Base-by-base conservation (phyloP, 441 rosid species). In the Breynia disticha region DNA sequence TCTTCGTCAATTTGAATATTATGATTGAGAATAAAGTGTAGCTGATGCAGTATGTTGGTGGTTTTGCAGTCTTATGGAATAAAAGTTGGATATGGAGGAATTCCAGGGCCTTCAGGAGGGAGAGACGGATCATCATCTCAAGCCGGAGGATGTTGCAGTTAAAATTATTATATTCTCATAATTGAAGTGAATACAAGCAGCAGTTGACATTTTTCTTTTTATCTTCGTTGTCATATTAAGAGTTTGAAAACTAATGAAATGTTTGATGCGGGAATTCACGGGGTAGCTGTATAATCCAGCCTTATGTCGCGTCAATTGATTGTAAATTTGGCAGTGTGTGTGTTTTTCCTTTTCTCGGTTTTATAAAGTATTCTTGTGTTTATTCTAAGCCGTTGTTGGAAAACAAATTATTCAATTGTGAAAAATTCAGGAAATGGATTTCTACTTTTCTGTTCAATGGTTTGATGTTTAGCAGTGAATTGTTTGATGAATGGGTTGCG, bases 61-160 rank as follows among this genome's bases (percentile, higher is more conserved):
- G 11, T 50, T 12, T 14, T 18, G 71, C 79, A 83, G 95, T 84
- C 98, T 5, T 86, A 82, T 56, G 98, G 98, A 69, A 93, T 93
- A 54, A 93, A 93, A 74, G 91, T 93, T 39, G 98, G 98, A 61
- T 93, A 86, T 16, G 97, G 97, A 59, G n/a, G n/a, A n/a, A n/a
- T n/a, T n/a, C n/a, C n/a, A n/a, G n/a, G n/a, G n/a, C n/a, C n/a
- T n/a, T n/a, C n/a, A n/a, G n/a, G n/a, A n/a, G n/a, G n/a, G n/a
- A n/a, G n/a, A n/a, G 95, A 82, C 60, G 97, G 95, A 16, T 70
- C 79, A 41, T 71, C 83, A 56, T 76, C 98, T 44, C 95, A 84
- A 72, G 79, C 73, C 41, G 95, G 95, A 65, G 95, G 95, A 41
- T 93, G 98, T 71, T 93, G 98, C 84, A 52, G 72, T 70, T 85